Base-by-base conservation (phyloP, 2,329 filamentous ascomycete species). In the Leptosphaerulina australis region DNA sequence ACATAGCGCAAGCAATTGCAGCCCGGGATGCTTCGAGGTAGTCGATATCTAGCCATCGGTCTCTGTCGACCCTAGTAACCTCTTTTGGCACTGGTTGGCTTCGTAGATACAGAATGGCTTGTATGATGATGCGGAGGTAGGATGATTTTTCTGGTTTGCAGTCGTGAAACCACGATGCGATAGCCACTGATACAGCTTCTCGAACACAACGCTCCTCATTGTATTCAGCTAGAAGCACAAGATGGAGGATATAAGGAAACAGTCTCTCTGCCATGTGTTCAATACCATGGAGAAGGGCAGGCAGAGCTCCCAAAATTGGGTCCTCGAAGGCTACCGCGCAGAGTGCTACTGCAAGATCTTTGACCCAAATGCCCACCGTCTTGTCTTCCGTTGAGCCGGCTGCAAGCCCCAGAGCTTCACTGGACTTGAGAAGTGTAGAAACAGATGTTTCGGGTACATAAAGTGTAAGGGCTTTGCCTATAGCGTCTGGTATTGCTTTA, bases 21-120 rank as follows among this genome's bases (percentile, higher is more conserved):
- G 91, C 88, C 20, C 80, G 75, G 1, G 91, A 85, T 18, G 88
- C 87, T 52, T 82, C 75, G 2, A 84, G 71, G 58, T 88, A 88
- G 67, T 97, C 88, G 20, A 97, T 77, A 20, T 96, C 88, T 14
- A 99, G 81, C 95, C 95, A 99, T 40, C 83, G 80, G 39, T 86
- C 79, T 48, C 94, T 84, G 60, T 96, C 90, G 6, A 86, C 86
- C 58, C 89, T 87, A 0, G 90, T 96, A 0, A 77, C 76, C 70
- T 99, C 94, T 10, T 84, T 82, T 0, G 89, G 88, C 11, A 87
- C 75, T 21, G 83, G 80, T 66, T 95, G 92, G 3, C 88, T 91
- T 28, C 91, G 85, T n/a, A 99, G 80, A 67, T 97, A 99, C 2
- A 99, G 76, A 22, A 99, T 79, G 3, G 87, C 83, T 56, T 90